Evolutionary conservation across 768 basidiomycete species (phyloP).

Genomic region (Favolaschia claudopus): DNA sequence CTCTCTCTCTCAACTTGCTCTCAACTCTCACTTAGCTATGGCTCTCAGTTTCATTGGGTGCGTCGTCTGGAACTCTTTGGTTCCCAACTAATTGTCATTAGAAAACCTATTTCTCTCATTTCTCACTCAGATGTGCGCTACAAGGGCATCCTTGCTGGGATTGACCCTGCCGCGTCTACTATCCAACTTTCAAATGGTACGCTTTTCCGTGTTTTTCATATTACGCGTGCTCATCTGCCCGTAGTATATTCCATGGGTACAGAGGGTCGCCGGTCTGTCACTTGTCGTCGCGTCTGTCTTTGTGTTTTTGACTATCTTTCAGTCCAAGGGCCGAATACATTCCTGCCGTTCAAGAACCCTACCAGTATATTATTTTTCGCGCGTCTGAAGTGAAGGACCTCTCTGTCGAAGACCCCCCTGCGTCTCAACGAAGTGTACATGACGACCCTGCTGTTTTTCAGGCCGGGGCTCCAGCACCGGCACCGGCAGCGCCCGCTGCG

Average conservation of each 20-base stretch:
- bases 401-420: constrained; percentile 75
- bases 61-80: constrained; percentile 18
- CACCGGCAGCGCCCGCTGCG: not conserved
- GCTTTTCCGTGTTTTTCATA: constrained; percentile 22
- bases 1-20: constrained; percentile 27
- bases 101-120: constrained; percentile 89
- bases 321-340: constrained; percentile 83
- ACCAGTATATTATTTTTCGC: constrained; percentile 91
- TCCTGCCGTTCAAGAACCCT: constrained; percentile 83
- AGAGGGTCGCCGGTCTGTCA: constrained; percentile 76
- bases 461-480: constrained; percentile 17
- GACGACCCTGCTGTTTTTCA: constrained; percentile 83
- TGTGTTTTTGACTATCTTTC: constrained; percentile 11
- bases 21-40: too few relatives aligned
- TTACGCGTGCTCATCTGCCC: not conserved
- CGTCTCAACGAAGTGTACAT: constrained; percentile 67
- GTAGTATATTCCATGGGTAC: constrained; percentile 89
- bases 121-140: constrained; percentile 93
- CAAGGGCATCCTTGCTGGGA: constrained; percentile 85
- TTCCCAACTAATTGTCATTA: constrained; percentile 36
- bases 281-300: not conserved
- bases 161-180: constrained; percentile 85
- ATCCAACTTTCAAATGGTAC: constrained; percentile 89
- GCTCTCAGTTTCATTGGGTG: constrained; percentile 82
- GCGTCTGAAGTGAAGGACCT: constrained; percentile 91